Evolutionary conservation across 129 eudicot species (phyloP), one percentile per base, ranked within the genome.

Genomic region (Kitagawia praeruptora): DNA sequence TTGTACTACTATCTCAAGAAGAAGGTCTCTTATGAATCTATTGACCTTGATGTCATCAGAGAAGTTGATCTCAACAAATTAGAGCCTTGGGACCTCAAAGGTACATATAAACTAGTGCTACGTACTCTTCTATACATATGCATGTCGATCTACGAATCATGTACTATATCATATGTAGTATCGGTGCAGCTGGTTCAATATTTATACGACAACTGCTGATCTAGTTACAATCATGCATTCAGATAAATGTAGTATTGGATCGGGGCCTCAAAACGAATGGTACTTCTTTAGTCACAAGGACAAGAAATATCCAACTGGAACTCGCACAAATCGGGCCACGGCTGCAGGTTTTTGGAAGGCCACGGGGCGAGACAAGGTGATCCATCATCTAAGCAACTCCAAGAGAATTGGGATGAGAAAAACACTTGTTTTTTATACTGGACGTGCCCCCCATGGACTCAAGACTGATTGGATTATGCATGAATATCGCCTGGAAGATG

Each of bases 21-120:
- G 87, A 93, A 93, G 90, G 95, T 93, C 48, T 93, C 93, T 10
- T 89, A 86, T 39, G 98, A 93, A 86, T 84, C 98, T 75, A 93
- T 93, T 56, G 98, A 93, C 74, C 89, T 93, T 54, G 97, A 93
- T 86, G 98, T 93, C 76, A 93, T 93, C 71, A 83, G 94, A 75
- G 98, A 93, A 89, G 89, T 93, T 25, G 98, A 93, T 88, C 98
- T 93, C 78, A 93, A 93, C 91, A 93, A 89, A 80, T 92, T 93
- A 46, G 98, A 93, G 87, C 98, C 98, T 53, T 93, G 98, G 98
- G 98, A 93, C 77, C 93, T 93, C 81, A 93, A 93, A 91, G 98
- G 98, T 93, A 21, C 61, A 0, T 14, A 13, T 11, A 46, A 12
- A 21, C 66, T 23, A 51, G 23, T 34, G 37, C 54, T 48, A 46